phyloP scores from a whole-genome alignment of 352 stramenopile species.

The Phytophthora macrochlamydospora region DNA sequence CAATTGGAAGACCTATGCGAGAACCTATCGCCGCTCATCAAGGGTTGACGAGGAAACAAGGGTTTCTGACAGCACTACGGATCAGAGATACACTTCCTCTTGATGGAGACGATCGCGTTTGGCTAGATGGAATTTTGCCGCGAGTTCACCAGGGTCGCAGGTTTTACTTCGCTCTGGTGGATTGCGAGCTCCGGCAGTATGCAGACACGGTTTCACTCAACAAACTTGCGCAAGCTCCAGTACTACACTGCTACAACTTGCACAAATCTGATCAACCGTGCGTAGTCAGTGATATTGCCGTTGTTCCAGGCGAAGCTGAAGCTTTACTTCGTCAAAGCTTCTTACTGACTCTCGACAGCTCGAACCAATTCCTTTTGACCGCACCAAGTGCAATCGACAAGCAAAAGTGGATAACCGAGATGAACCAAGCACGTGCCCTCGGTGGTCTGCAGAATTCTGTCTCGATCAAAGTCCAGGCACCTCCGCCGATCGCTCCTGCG shows the following conservation, averaged over 20 bases:
- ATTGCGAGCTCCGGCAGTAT: conserved; percentile 40
- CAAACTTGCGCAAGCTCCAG: conserved; percentile 16
- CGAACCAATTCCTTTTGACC: conserved; percentile 39
- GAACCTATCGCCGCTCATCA: conserved; percentile 13
- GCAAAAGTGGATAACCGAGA: conserved; percentile 50
- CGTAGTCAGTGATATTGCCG: conserved; percentile 21
- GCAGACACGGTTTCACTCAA: conserved; percentile 34
- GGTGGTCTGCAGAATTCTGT: conserved; percentile 14
- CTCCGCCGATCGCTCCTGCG: conserved; percentile 5
- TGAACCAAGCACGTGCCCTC: conserved; percentile 28
- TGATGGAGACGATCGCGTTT: background rate
- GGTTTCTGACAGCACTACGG: conserved; percentile 32
- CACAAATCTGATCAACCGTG: conserved; percentile 9
- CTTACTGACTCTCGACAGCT: conserved; percentile 24
- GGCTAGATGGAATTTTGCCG: conserved; percentile 17
- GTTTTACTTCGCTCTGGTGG: conserved; percentile 41
- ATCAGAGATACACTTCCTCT: conserved; percentile 2
- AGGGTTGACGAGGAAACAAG: conserved; percentile 38
- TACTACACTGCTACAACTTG: conserved; percentile 22
- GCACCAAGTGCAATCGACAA: conserved; percentile 49
- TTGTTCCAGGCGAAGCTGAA: conserved; percentile 19
- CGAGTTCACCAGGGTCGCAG: conserved; percentile 23
- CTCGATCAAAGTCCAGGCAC: conserved; percentile 20
- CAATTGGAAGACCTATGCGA: background rate
- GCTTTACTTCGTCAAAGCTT: conserved; percentile 46